phyloP scores from a whole-genome alignment of 2,329 filamentous ascomycete genomes.

The Ascochyta fabae region DNA sequence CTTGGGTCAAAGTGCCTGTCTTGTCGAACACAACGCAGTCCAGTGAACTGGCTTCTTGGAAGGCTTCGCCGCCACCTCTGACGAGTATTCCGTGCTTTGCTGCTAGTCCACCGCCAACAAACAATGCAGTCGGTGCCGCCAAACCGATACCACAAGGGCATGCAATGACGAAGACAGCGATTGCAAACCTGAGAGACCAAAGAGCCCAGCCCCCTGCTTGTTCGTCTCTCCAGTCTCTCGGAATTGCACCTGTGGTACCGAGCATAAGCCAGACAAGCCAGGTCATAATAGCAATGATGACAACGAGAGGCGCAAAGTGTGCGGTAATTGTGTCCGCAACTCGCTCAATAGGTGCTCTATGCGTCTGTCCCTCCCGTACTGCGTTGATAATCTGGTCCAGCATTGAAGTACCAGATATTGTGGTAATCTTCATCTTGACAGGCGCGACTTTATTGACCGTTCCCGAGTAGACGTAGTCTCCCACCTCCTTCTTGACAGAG shows the following conservation, averaged over 20 bases:
- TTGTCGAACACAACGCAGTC: slow-evolving; percentile 88
- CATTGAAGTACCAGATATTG: slow-evolving; percentile 73
- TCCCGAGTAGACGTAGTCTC: slow-evolving; percentile 73
- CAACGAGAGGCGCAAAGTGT: slow-evolving; percentile 78
- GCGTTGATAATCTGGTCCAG: slow-evolving; percentile 79
- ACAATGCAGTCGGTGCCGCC: slow-evolving; percentile 83
- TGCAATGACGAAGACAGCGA: slow-evolving; percentile 85
- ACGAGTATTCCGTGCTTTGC: slow-evolving; percentile 81
- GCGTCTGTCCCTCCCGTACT: slow-evolving; percentile 78
- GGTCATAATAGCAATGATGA: slow-evolving; percentile 70
- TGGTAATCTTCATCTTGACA: slow-evolving; percentile 68
- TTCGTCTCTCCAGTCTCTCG: slow-evolving; percentile 61
- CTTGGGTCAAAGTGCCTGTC: slow-evolving; percentile 80
- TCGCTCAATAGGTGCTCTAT: slow-evolving; percentile 76
- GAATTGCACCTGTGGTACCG: slow-evolving; percentile 65
- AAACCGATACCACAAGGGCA: slow-evolving; percentile 85
- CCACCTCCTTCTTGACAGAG: slow-evolving; percentile 66
- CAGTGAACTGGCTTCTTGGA: slow-evolving; percentile 80
- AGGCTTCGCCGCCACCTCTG: slow-evolving; percentile 84
- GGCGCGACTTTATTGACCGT: slow-evolving; percentile 75
- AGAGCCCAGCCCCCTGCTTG: slow-evolving; percentile 69
- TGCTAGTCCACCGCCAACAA: slow-evolving; percentile 80
- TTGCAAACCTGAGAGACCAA: slow-evolving; percentile 82
- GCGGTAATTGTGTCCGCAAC: slow-evolving; percentile 75
- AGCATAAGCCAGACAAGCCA: slow-evolving; percentile 75